Percentiles rank a stretch among this genome's conserved stretches.
phyloP scores from a whole-genome alignment of 495 filamentous ascomycete genomes.

The Aspergillus bridgeri region DNA sequence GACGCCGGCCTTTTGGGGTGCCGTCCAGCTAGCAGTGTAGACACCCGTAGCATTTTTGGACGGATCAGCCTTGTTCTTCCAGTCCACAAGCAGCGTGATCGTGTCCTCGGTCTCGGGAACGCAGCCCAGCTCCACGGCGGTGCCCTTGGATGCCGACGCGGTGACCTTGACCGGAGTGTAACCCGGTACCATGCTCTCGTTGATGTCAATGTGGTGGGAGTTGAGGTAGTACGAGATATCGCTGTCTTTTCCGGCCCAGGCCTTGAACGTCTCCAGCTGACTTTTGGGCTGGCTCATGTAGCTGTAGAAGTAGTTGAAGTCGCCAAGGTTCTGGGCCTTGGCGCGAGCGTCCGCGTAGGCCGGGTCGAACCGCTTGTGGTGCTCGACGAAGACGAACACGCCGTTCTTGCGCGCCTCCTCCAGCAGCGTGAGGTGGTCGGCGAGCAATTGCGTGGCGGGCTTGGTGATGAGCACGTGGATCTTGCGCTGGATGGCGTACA shows the following conservation, averaged over 20 bases:
- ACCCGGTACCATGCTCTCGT: conserved; percentile 82
- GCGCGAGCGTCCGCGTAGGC: conserved; percentile 81
- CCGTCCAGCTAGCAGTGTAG: conserved; percentile 93
- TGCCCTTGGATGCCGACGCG: conserved; percentile 70
- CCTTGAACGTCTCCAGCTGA: conserved; percentile 93
- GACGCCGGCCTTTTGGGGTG: conserved; percentile 85
- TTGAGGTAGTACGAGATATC: conserved; percentile 96
- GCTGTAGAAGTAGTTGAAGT: conserved; percentile 97
- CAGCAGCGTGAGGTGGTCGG: conserved; percentile 72
- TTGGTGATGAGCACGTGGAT: conserved; percentile 95
- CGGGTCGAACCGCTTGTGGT: conserved; percentile 94
- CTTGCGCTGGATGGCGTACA: conserved; percentile 83
- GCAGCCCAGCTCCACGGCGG: conserved; percentile 71
- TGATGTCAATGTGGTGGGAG: conserved; percentile 88
- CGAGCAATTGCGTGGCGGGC: conserved; percentile 82
- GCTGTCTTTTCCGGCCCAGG: conserved; percentile 86
- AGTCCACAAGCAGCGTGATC: conserved; percentile 84
- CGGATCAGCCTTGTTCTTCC: conserved; percentile 67
- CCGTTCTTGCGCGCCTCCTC: conserved; percentile 66
- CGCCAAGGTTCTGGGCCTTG: conserved; percentile 69
- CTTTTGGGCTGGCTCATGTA: conserved; percentile 96
- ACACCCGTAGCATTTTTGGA: conserved; percentile 77
- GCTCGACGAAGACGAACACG: conserved; percentile 91
- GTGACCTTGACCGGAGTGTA: conserved; percentile 77
- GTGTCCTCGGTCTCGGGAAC: conserved; percentile 82